Conservation (phyloP, 2,329 filamentous ascomycete genomes). For the Venturia carpophila region DNA sequence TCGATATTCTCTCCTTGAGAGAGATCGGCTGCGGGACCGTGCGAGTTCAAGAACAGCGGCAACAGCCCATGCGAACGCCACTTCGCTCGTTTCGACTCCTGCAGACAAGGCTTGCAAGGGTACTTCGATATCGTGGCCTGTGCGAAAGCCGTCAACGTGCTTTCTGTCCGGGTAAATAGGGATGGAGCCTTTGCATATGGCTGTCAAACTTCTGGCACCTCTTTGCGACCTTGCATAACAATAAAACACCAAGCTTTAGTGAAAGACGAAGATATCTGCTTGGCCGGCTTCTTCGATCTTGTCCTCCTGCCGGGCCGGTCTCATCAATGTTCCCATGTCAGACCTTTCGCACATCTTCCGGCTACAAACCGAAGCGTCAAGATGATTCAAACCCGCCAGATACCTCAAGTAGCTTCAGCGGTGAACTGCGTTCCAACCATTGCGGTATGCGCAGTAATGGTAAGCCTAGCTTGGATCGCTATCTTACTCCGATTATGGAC, state of each 20-base stretch:
- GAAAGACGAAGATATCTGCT: background rate
- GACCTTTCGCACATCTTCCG: background rate
- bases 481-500: conserved; percentile 3
- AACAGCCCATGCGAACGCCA: background rate
- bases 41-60: background rate
- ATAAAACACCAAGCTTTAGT: background rate
- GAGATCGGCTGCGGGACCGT: background rate
- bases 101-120: background rate
- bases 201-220: background rate
- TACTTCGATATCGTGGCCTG: background rate
- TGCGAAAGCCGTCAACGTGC: conserved; percentile 1
- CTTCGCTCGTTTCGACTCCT: conserved; percentile 3
- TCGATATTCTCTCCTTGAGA: background rate
- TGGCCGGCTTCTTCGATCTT: background rate
- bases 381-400: background rate
- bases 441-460: conserved; percentile 2
- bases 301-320: background rate
- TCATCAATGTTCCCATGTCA: background rate
- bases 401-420: background rate
- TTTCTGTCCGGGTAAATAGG: background rate
- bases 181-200: background rate
- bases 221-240: background rate
- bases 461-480: conserved; percentile 5
- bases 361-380: background rate
- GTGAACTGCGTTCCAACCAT: conserved; percentile 12